A percentile compares a stretch with the other conserved stretches of the same genome.
Evolutionary conservation across 768 basidiomycete genomes (phyloP).

Genomic region (Macrolepiota albuminosa): DNA sequence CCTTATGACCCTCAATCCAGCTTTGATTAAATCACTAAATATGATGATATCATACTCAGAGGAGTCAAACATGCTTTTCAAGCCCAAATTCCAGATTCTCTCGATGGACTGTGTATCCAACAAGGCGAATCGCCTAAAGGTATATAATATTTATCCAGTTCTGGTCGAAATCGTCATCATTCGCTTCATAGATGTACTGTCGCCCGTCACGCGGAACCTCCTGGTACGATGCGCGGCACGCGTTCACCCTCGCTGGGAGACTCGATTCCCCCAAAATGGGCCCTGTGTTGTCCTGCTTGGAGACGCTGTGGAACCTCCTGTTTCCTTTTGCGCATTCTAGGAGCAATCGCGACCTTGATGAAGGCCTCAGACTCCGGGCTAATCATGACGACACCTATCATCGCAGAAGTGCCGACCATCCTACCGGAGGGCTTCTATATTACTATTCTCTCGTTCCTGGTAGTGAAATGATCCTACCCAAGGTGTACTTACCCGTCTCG

Average conservation of each 20-base stretch:
- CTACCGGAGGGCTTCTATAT: constrained; percentile 23
- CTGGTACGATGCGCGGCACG: constrained; percentile 21
- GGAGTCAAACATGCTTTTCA: constrained; percentile 14
- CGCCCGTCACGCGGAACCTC: constrained; percentile 22
- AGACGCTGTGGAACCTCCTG: constrained; percentile 24
- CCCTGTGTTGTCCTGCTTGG: constrained; percentile 17
- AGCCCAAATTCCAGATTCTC: constrained; percentile 24
- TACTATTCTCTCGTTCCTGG: constrained; percentile 27
- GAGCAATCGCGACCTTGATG: constrained; percentile 19
- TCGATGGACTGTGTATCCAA: constrained; percentile 25
- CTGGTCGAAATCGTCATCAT: background rate
- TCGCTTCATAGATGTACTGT: constrained; percentile 22
- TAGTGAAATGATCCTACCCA: constrained; percentile 22
- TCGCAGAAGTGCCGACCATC: constrained; percentile 18
- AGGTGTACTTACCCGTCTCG: constrained; percentile 28
- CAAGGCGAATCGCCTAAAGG: constrained; percentile 25
- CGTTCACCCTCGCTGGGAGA: constrained; percentile 26
- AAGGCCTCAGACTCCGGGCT: background rate
- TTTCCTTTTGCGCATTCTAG: constrained; percentile 24
- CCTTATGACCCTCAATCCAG: constrained; percentile 20
- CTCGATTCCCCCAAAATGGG: constrained; percentile 20
- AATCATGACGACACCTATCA: constrained; percentile 4
- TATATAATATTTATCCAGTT: background rate
- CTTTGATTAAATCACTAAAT: constrained; percentile 20
- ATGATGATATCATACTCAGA: constrained; percentile 24